phyloP scores from a whole-genome alignment of 75 land plant species.

The Cryptomeria japonica region DNA sequence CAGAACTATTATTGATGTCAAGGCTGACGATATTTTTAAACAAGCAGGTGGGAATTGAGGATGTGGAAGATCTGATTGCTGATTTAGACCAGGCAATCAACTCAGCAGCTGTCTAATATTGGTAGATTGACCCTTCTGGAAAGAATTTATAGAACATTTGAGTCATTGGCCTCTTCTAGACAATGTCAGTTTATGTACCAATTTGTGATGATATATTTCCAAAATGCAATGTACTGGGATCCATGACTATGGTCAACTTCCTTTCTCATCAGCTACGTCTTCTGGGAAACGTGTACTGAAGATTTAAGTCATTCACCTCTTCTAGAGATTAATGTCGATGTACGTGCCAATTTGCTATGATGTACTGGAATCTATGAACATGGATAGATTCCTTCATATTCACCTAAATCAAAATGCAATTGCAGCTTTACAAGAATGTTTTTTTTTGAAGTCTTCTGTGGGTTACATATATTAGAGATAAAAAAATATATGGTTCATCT shows the following conservation, averaged over 20 bases:
- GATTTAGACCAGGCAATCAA: conserved; percentile 72
- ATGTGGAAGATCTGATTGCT: conserved; percentile 82
- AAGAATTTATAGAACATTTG: neutral
- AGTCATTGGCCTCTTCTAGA: neutral
- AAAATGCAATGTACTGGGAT: neutral
- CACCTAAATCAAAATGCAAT: neutral
- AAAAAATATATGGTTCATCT: neutral
- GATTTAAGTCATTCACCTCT: neutral
- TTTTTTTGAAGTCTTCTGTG: neutral
- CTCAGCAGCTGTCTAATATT: conserved; percentile 48
- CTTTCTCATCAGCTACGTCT: neutral
- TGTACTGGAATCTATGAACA: neutral
- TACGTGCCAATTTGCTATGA: neutral
- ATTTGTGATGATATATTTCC: neutral
- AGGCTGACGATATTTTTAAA: neutral
- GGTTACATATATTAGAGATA: neutral
- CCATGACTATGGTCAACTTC: neutral
- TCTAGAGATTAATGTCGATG: neutral
- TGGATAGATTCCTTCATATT: neutral
- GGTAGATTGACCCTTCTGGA: neutral
- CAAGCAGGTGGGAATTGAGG: conserved; percentile 82
- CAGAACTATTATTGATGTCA: neutral
- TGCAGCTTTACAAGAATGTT: neutral
- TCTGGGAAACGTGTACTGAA: neutral
- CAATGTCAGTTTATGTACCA: neutral